phyloP scores from a whole-genome alignment of 176 grass and related monocot species.

The Triticum aestivum region DNA sequence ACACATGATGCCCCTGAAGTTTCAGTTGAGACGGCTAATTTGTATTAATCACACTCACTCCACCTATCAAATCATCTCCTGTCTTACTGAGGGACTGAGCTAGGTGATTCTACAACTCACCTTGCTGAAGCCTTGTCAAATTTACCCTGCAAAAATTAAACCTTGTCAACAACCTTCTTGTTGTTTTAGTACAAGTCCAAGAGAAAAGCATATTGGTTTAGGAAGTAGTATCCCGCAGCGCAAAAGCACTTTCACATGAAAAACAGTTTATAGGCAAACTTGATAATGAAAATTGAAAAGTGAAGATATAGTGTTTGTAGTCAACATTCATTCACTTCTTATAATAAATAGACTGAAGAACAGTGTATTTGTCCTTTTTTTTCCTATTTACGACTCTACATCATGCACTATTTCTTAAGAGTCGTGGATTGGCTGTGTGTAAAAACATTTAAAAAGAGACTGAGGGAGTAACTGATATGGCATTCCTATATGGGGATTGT shows the following conservation, averaged over 20 bases:
- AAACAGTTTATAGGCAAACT: constrained; percentile 12
- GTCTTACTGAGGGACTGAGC: not conserved
- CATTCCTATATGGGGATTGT: not conserved
- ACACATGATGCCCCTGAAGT: not conserved
- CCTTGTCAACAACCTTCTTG: not conserved
- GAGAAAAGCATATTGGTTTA: not conserved
- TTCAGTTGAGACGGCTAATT: not conserved
- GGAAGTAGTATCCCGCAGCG: not conserved
- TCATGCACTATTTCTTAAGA: not conserved
- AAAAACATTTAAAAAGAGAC: not conserved
- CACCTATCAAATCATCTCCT: not conserved
- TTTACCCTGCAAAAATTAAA: not conserved
- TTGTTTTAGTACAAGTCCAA: not conserved
- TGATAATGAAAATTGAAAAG: not conserved
- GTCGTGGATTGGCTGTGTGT: not conserved
- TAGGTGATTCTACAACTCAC: constrained; percentile 19
- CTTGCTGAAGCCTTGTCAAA: constrained; percentile 18
- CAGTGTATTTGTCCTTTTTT: not conserved
- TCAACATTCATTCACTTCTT: not conserved
- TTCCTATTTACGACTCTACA: not conserved
- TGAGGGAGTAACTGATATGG: not conserved
- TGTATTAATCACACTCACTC: not conserved
- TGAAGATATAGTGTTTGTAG: not conserved
- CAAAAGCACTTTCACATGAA: no score
- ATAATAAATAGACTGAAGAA: not conserved